Percentiles rank a stretch among this genome's conserved stretches.
Evolutionary conservation across 1,284 basidiomycete species (phyloP).

Genomic region (Xanthoconium separans): DNA sequence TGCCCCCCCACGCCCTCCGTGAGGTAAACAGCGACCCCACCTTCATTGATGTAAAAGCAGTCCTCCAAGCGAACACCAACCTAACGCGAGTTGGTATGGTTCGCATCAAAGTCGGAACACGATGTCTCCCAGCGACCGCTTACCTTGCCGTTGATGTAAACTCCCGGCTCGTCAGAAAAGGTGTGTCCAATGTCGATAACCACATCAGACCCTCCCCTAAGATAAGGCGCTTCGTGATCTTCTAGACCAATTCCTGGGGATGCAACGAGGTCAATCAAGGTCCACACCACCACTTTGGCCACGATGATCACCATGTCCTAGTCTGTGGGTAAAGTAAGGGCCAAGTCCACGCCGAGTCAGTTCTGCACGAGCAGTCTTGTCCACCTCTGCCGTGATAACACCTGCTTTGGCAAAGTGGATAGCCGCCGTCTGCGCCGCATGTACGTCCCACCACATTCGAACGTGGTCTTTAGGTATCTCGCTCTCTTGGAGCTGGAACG

Average conservation of each 20-base stretch:
- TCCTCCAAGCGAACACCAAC: conserved; percentile 81
- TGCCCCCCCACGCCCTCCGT: conserved; percentile 64
- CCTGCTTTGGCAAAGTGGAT: conserved; percentile 49
- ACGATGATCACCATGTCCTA: conserved; percentile 64
- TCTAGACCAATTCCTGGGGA: conserved; percentile 75
- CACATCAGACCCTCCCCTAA: conserved; percentile 64
- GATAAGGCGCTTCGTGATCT: conserved; percentile 79
- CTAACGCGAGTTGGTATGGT: conserved; percentile 32
- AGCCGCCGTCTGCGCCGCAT: conserved; percentile 61
- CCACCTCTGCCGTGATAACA: conserved; percentile 55
- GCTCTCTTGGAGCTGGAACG: conserved; percentile 63
- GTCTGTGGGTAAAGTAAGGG: conserved; percentile 75
- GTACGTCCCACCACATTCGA: conserved; percentile 68
- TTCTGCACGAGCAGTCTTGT: conserved; percentile 61
- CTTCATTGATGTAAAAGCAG: conserved; percentile 68
- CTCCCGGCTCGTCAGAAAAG: conserved; percentile 83
- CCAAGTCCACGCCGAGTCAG: conserved; percentile 50
- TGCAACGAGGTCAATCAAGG: conserved; percentile 13
- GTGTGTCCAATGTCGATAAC: conserved; percentile 64
- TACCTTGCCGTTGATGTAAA: conserved; percentile 77
- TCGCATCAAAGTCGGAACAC: neutral
- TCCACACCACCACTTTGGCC: conserved; percentile 3
- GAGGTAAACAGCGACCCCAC: conserved; percentile 54
- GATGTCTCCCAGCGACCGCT: conserved; percentile 13
- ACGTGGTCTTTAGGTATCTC: conserved; percentile 54